A percentile compares a stretch with the other conserved stretches of the same genome.
phyloP scores from a whole-genome alignment of 345 rosid genomes.

The Populus ilicifolia region DNA sequence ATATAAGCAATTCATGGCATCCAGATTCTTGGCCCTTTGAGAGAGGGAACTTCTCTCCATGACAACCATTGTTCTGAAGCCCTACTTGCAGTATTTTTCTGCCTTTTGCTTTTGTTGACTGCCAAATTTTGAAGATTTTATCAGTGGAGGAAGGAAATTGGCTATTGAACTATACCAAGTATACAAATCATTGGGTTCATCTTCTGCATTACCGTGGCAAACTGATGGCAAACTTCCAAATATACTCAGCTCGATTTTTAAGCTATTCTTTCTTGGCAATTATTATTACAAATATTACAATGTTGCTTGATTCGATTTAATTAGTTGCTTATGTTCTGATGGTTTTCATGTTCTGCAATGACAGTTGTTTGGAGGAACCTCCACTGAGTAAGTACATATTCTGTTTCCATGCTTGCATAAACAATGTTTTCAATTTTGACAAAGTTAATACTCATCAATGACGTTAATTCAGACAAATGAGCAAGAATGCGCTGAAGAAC shows the following conservation, averaged over 20 bases:
- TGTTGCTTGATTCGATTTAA: background rate
- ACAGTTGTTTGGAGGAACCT: slow-evolving; percentile 67
- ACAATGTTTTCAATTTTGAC: background rate
- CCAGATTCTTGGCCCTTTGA: too few relatives aligned
- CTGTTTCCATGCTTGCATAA: background rate
- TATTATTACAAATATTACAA: background rate
- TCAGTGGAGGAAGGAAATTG: background rate
- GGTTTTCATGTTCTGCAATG: slow-evolving; percentile 27
- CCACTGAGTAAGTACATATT: slow-evolving; percentile 53
- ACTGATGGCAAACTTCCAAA: background rate
- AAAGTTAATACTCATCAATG: background rate
- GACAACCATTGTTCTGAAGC: background rate
- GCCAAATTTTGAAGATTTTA: background rate
- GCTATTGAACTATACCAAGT: too few relatives aligned
- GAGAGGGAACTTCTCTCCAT: background rate
- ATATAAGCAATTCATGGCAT: too few relatives aligned
- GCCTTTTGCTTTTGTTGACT: background rate
- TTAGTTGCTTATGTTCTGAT: slow-evolving; percentile 22
- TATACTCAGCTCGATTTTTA: background rate
- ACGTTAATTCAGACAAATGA: slow-evolving; percentile 50
- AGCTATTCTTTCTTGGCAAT: background rate
- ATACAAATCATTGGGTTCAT: background rate
- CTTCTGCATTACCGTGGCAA: background rate
- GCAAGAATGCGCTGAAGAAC: slow-evolving; percentile 85
- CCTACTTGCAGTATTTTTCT: background rate